A percentile compares a stretch with the other conserved stretches of the same genome.
These are phyloP conservation scores for Lentinula lateritia DNA, from an alignment of 768 basidiomycete species.

Conservation along the genomic window DNA sequence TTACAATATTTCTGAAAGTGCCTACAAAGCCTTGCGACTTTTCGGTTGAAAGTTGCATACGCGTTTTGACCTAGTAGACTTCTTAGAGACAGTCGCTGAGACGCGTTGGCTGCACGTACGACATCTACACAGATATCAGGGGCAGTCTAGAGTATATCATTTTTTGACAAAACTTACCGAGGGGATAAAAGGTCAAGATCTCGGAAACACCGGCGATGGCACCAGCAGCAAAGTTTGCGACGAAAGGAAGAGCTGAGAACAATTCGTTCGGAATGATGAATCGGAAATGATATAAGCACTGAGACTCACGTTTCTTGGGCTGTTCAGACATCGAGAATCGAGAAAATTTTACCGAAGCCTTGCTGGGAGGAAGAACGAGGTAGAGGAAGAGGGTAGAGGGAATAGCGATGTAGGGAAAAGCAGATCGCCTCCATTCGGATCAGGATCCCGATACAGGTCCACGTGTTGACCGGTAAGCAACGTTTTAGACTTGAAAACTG, in stretches of 20 bases:
- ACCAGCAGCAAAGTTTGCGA: conserved; percentile 89
- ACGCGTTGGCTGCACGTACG: conserved; percentile 39
- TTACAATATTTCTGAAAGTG: conserved; percentile 77
- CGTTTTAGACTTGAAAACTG: not conserved
- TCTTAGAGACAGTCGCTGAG: conserved; percentile 6
- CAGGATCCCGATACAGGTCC: not conserved
- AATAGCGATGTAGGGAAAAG: not conserved
- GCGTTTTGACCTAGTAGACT: conserved; percentile 80
- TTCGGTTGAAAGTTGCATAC: conserved; percentile 94
- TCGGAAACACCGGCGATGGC: conserved; percentile 92
- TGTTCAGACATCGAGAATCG: conserved; percentile 8
- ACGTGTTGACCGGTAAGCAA: not conserved
- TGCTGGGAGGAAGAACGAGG: not conserved
- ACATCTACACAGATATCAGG: conserved; percentile 59
- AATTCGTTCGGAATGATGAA: not conserved
- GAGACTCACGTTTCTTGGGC: conserved; percentile 26
- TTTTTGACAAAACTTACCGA: conserved; percentile 43
- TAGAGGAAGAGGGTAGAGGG: conserved; percentile 4
- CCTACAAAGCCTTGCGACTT: conserved; percentile 78
- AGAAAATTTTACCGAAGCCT: conserved; percentile 6
- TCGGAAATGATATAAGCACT: too few relatives aligned
- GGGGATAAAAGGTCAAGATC: conserved; percentile 83
- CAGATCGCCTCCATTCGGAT: not conserved
- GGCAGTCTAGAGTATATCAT: not conserved
- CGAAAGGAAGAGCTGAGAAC: conserved; percentile 68